A percentile compares a stretch with the other conserved stretches of the same genome.
Conservation (phyloP, 306 rosid genomes). For the Cicer cuneatum region DNA sequence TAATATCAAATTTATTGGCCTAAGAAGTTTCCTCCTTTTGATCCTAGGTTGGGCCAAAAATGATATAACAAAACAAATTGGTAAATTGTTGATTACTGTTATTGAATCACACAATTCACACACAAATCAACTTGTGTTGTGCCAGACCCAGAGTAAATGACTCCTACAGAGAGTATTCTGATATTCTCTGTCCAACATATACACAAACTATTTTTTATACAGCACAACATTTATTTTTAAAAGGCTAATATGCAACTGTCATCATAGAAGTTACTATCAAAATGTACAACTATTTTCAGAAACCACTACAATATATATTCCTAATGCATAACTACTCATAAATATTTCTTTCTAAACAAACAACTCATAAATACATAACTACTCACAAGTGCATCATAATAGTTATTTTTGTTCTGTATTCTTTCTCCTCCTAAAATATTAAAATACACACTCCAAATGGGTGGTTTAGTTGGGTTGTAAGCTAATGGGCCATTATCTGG, state of each 20-base stretch:
- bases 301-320: background rate
- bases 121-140: background rate
- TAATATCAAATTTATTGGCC: too few relatives aligned
- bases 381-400: background rate
- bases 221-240: background rate
- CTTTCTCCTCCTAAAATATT: background rate
- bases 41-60: too few relatives aligned
- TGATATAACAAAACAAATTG: background rate
- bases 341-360: background rate
- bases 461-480: background rate
- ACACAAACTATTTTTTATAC: background rate
- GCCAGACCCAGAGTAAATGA: background rate
- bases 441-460: conserved; percentile 20
- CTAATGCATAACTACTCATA: background rate
- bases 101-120: background rate
- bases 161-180: background rate
- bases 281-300: background rate
- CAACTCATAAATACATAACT: background rate
- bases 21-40: too few relatives aligned
- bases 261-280: background rate
- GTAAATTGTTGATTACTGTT: background rate
- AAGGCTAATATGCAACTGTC: background rate
- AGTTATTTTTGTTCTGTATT: conserved; percentile 5
- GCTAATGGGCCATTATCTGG: background rate
- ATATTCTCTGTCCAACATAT: background rate